A percentile compares a stretch with the other conserved stretches of the same genome.
Evolutionary conservation across 768 basidiomycete genomes (phyloP).

Genomic region (Tylopilus felleus): DNA sequence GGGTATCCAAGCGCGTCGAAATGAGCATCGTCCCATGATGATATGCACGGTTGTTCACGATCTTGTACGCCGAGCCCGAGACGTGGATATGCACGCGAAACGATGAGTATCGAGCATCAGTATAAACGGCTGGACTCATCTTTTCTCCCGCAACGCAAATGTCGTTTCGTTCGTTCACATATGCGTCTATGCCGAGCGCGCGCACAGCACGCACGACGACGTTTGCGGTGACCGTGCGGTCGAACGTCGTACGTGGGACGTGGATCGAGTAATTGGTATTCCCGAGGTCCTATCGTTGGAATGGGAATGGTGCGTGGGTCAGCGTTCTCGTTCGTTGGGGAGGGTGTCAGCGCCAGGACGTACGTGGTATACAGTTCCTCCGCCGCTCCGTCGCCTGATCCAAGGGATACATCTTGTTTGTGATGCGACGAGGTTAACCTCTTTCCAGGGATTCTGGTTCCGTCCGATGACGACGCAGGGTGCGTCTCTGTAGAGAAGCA

Average conservation of each 20-base stretch:
- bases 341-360: constrained; percentile 23
- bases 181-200: constrained; percentile 70
- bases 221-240: constrained; percentile 72
- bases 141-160: constrained; percentile 81
- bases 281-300: constrained; percentile 74
- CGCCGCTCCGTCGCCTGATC: constrained; percentile 84
- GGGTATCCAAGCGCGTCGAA: constrained; percentile 64
- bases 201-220: constrained; percentile 76
- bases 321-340: not conserved
- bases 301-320: not conserved
- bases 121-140: constrained; percentile 56
- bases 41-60: constrained; percentile 85
- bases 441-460: constrained; percentile 99
- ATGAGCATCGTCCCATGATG: constrained; percentile 99
- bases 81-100: constrained; percentile 50
- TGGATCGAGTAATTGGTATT: constrained; percentile 98
- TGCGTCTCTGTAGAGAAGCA: constrained; percentile 82
- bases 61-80: constrained; percentile 97
- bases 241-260: constrained; percentile 75
- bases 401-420: constrained; percentile 58
- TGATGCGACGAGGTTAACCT: constrained; percentile 73
- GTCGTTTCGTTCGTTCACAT: constrained; percentile 88
- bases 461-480: constrained; percentile 93
- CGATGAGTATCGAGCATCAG: not conserved
- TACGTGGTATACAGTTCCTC: constrained; percentile 96